Conservation (phyloP, 257 asterid species). For the Lycium ferocissimum region DNA sequence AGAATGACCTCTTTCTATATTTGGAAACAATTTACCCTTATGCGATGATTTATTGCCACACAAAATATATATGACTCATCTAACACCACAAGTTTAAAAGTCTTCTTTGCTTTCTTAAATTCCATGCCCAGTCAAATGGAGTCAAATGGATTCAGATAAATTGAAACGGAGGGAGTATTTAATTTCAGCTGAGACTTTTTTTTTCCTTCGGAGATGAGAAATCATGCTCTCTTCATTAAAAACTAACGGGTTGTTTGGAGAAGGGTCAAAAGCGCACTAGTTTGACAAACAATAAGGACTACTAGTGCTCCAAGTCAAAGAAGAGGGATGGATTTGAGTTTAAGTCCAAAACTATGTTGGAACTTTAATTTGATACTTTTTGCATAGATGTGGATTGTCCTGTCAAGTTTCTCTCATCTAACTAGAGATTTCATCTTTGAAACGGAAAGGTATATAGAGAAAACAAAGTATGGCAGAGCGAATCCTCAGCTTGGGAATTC, state of each 20-base stretch:
- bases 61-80: too few relatives aligned
- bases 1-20: too few relatives aligned
- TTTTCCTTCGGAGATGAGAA: neutral
- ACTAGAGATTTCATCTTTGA: neutral
- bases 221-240: neutral
- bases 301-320: slow-evolving; percentile 1
- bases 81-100: too few relatives aligned
- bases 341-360: neutral
- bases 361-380: neutral
- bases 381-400: neutral
- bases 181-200: neutral
- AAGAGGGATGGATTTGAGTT: neutral
- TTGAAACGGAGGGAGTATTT: neutral
- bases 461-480: slow-evolving; percentile 60
- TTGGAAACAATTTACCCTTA: too few relatives aligned
- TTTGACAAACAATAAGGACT: slow-evolving; percentile 13
- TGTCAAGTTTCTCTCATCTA: neutral
- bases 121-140: too few relatives aligned
- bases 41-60: too few relatives aligned
- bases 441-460: neutral
- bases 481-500: slow-evolving; percentile 58
- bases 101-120: too few relatives aligned
- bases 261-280: neutral
- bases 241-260: neutral
- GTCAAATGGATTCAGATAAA: too few relatives aligned